Evolutionary conservation across 1,284 basidiomycete genomes (phyloP).

Genomic region (Leccinum fuscescens): DNA sequence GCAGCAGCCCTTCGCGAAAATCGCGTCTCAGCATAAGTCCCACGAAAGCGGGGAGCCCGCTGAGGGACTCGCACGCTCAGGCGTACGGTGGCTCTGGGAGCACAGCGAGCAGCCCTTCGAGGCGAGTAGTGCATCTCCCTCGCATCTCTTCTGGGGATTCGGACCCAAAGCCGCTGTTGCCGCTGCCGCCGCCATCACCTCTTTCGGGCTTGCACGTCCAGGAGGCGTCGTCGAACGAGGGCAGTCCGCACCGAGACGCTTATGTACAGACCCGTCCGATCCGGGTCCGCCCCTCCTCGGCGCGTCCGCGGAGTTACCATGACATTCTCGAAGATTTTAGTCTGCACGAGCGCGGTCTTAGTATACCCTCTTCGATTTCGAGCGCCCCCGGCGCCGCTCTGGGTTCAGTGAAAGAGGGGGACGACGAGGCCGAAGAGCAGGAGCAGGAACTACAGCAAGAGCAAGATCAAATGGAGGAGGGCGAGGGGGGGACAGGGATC

Average conservation of each 20-base stretch:
- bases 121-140: slow-evolving; percentile 23
- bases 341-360: no score
- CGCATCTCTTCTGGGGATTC: slow-evolving; percentile 21
- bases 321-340: no score
- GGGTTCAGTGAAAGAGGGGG: no score
- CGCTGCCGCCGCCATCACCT: slow-evolving; percentile 3
- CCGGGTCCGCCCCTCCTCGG: no score
- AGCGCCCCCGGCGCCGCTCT: no score
- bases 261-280: slow-evolving; percentile 9
- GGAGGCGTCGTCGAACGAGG: not conserved
- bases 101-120: slow-evolving; percentile 26
- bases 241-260: not conserved
- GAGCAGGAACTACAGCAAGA: not conserved
- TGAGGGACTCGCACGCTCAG: slow-evolving; percentile 19
- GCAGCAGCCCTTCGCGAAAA: slow-evolving; percentile 6
- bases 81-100: slow-evolving; percentile 12
- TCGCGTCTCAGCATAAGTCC: no score
- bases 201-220: not conserved
- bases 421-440: no score
- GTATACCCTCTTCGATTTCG: no score
- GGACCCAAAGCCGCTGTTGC: slow-evolving; percentile 1
- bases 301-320: not conserved
- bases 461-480: not conserved
- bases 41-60: not conserved
- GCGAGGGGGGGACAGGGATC: slow-evolving; percentile 9